phyloP scores from a whole-genome alignment of 768 basidiomycete genomes.

The Lactifluus subvellereus region DNA sequence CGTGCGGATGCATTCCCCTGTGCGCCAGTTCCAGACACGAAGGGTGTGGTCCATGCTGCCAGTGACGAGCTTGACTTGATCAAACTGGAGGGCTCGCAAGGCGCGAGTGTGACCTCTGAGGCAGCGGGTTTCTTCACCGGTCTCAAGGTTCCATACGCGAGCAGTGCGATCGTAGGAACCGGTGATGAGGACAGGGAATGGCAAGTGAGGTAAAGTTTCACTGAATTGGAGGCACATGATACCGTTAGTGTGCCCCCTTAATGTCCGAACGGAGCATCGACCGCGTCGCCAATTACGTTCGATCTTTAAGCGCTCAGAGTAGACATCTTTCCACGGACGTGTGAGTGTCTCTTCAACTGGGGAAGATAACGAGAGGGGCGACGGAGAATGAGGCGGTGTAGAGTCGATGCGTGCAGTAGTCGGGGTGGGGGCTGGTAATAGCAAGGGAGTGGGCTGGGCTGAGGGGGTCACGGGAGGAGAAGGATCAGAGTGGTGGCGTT shows the following conservation, averaged over 20 bases:
- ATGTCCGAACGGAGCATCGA: slow-evolving; percentile 73
- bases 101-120: slow-evolving; percentile 88
- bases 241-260: slow-evolving; percentile 92
- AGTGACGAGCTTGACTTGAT: slow-evolving; percentile 90
- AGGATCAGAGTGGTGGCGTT: slow-evolving; percentile 9
- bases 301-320: slow-evolving; percentile 92
- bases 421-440: slow-evolving; percentile 6
- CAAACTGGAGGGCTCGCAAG: slow-evolving; percentile 92
- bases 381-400: slow-evolving; percentile 2
- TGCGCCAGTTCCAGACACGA: slow-evolving; percentile 94
- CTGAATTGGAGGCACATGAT: slow-evolving; percentile 96
- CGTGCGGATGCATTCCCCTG: slow-evolving; percentile 80
- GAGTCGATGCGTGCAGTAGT: not conserved
- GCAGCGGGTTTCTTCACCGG: slow-evolving; percentile 74
- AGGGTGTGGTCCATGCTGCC: slow-evolving; percentile 95
- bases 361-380: slow-evolving; percentile 15
- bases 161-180: slow-evolving; percentile 95
- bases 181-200: slow-evolving; percentile 92
- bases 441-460: not conserved
- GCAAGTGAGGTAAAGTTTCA: slow-evolving; percentile 74
- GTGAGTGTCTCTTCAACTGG: slow-evolving; percentile 41
- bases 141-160: slow-evolving; percentile 95
- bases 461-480: not conserved
- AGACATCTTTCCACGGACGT: slow-evolving; percentile 97
- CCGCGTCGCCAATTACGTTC: slow-evolving; percentile 98